These are phyloP conservation scores for Theobroma grandiflorum DNA, from an alignment of 441 rosid genomes.

Conservation along the genomic window DNA sequence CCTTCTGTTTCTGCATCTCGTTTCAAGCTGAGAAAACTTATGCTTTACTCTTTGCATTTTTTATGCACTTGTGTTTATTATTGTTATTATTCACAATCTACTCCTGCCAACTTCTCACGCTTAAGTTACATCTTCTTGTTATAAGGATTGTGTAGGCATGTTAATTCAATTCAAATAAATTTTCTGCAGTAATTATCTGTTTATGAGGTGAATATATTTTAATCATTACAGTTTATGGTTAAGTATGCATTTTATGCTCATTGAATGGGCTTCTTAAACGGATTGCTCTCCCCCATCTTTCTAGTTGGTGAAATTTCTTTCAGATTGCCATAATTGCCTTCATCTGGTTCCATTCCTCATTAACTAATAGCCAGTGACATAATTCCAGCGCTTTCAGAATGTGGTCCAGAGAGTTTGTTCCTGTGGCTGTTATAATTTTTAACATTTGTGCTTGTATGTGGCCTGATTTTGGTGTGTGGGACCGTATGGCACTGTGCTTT, in stretches of 20 bases:
- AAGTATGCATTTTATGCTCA: neutral
- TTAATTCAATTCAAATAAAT: slow-evolving; percentile 2
- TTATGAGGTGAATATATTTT: neutral
- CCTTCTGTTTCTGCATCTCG: neutral
- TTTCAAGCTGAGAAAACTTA: neutral
- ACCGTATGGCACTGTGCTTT: slow-evolving; percentile 8
- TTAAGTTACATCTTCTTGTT: neutral
- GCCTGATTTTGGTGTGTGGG: slow-evolving; percentile 16
- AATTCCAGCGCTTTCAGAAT: slow-evolving; percentile 2
- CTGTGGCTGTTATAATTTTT: neutral
- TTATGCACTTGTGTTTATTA: neutral
- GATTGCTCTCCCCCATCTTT: neutral
- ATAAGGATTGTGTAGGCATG: slow-evolving; percentile 8
- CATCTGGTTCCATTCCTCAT: slow-evolving; percentile 1
- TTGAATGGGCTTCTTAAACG: slow-evolving; percentile 1
- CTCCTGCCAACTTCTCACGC: neutral
- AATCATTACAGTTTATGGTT: neutral
- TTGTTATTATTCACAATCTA: neutral
- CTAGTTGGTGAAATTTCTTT: neutral
- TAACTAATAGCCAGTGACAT: neutral
- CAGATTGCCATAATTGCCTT: neutral
- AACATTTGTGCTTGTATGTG: slow-evolving; percentile 15
- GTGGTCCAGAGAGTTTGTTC: slow-evolving; percentile 5
- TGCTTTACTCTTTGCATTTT: neutral
- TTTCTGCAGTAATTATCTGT: neutral